phyloP scores from a whole-genome alignment of 2,329 filamentous ascomycete species.

The Nothomitra cinnamomea region DNA sequence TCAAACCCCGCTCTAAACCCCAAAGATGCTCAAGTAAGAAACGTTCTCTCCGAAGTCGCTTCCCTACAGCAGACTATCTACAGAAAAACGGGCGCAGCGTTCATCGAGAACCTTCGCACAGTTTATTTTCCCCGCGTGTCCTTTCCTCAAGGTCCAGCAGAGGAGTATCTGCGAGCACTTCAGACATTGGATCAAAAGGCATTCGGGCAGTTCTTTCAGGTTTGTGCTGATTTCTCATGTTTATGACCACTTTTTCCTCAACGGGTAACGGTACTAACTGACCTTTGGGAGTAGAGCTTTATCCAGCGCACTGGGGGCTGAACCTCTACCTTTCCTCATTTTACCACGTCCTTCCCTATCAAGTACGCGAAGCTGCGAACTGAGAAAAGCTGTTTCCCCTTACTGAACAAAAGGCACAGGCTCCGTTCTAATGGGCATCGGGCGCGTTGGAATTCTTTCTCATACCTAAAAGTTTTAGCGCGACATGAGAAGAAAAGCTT shows the following conservation, averaged over 20 bases:
- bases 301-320: not conserved
- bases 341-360: not conserved
- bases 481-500: not conserved
- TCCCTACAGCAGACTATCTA: slow-evolving; percentile 79
- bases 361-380: not conserved
- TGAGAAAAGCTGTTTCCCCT: not conserved
- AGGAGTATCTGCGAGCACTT: slow-evolving; percentile 44
- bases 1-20: slow-evolving; percentile 64
- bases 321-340: not conserved
- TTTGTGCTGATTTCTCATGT: not conserved
- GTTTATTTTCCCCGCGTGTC: slow-evolving; percentile 48
- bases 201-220: slow-evolving; percentile 7
- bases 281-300: not conserved
- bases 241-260: not conserved
- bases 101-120: slow-evolving; percentile 50
- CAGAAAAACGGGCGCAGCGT: slow-evolving; percentile 69
- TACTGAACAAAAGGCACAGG: not conserved
- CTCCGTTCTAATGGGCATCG: not conserved
- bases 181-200: slow-evolving; percentile 6
- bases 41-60: slow-evolving; percentile 75
- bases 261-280: not conserved
- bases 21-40: slow-evolving; percentile 69
- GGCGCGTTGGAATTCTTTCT: too few relatives aligned
- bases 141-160: slow-evolving; percentile 44
- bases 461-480: too few relatives aligned